These are phyloP conservation scores for Plasmodium inui DNA, from an alignment of 169 alveolate genomes.

Conservation along the genomic window DNA sequence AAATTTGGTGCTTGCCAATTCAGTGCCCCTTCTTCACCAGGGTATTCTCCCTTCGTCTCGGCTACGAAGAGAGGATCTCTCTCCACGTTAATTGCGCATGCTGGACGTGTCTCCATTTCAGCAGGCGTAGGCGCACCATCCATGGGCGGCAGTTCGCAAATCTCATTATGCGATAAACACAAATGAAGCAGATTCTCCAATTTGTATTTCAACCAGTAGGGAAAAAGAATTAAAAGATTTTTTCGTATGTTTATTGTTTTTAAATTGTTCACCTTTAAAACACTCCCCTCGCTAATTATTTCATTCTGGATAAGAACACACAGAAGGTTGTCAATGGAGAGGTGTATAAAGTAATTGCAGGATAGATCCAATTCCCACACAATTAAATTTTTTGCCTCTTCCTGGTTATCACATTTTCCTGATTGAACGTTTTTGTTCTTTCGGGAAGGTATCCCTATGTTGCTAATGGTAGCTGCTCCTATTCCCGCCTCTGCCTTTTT, in stretches of 20 bases:
- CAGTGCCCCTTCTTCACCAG: conserved; percentile 1
- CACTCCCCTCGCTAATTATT: conserved; percentile 1
- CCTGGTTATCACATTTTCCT: neutral
- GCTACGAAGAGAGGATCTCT: neutral
- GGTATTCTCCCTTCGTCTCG: neutral
- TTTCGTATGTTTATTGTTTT: conserved; percentile 21
- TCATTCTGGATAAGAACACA: neutral
- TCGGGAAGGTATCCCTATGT: neutral
- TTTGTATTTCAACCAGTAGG: neutral
- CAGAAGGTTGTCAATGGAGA: conserved; percentile 11
- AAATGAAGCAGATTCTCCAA: neutral
- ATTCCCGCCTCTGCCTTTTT: neutral
- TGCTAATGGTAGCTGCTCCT: neutral
- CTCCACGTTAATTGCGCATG: neutral
- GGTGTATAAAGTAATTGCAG: conserved; percentile 6
- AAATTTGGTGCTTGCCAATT: conserved; percentile 16
- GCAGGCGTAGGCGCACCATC: neutral
- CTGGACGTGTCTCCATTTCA: neutral
- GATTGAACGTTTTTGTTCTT: neutral
- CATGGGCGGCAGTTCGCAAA: neutral
- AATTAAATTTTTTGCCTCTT: neutral
- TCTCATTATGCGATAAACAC: conserved; percentile 22
- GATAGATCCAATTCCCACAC: conserved; percentile 50
- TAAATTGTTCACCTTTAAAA: conserved; percentile 16
- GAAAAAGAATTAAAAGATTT: neutral